Conservation (phyloP, 2,329 filamentous ascomycete genomes). For the Fusarium sororula region DNA sequence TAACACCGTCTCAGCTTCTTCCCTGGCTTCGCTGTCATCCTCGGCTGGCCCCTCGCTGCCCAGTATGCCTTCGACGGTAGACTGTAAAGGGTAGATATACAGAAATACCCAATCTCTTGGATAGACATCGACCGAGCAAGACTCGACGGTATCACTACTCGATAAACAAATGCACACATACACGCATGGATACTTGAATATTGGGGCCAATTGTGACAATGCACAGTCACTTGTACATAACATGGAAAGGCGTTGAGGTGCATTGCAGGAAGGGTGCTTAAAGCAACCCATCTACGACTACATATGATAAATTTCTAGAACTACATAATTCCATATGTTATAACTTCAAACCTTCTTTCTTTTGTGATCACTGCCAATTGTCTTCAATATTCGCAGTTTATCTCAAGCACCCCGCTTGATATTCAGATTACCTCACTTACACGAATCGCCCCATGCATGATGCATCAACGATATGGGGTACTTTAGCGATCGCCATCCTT, state of each 20-base stretch:
- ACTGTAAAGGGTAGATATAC: constrained; percentile 36
- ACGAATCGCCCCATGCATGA: neutral
- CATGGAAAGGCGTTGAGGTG: constrained; percentile 45
- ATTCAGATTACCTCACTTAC: constrained; percentile 4
- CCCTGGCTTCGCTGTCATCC: constrained; percentile 45
- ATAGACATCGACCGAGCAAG: constrained; percentile 31
- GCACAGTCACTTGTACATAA: constrained; percentile 43
- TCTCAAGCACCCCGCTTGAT: neutral
- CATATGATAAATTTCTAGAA: constrained; percentile 40
- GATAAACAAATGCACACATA: constrained; percentile 10
- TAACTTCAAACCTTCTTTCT: neutral
- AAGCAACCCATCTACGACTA: constrained; percentile 37
- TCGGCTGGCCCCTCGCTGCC: constrained; percentile 49
- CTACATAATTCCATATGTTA: constrained; percentile 43
- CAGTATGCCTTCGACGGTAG: constrained; percentile 45
- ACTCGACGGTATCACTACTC: constrained; percentile 20
- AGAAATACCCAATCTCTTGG: neutral
- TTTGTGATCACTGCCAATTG: neutral
- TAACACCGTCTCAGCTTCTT: constrained; percentile 45
- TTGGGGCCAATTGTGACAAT: constrained; percentile 26
- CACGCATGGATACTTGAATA: constrained; percentile 9
- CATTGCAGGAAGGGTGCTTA: constrained; percentile 35
- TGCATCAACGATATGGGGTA: constrained; percentile 11
- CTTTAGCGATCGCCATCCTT: neutral
- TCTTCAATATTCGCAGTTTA: no score